phyloP scores from a whole-genome alignment of 495 filamentous ascomycete genomes.

The Xylaria telfairii region DNA sequence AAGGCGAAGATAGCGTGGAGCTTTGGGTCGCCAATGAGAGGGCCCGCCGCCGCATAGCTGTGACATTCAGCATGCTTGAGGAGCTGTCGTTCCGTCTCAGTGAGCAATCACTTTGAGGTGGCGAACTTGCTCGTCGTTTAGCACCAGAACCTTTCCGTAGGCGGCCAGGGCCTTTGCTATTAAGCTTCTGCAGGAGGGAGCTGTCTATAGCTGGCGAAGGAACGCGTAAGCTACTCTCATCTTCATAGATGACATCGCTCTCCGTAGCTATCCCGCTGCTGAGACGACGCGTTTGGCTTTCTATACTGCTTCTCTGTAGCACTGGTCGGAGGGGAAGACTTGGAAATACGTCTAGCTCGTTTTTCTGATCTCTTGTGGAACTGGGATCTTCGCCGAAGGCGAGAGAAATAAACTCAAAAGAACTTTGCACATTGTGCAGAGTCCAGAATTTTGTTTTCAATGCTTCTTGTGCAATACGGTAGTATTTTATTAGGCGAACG shows the following conservation, averaged over 20 bases:
- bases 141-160: constrained; percentile 17
- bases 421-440: neutral
- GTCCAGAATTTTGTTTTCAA: constrained; percentile 3
- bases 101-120: constrained; percentile 25
- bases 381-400: neutral
- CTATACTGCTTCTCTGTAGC: neutral
- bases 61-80: constrained; percentile 31
- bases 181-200: neutral
- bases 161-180: neutral
- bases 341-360: neutral
- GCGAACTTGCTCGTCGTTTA: constrained; percentile 34
- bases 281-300: neutral
- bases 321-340: neutral
- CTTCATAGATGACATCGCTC: neutral
- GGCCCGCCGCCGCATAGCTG: constrained; percentile 28
- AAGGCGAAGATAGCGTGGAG: constrained; percentile 12
- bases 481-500: constrained; percentile 35
- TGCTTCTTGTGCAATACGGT: constrained; percentile 32
- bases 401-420: neutral
- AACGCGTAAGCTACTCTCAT: neutral
- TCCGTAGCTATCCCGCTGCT: neutral
- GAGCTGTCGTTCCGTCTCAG: constrained; percentile 35
- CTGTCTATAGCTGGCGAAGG: neutral
- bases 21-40: constrained; percentile 27
- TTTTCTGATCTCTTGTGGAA: neutral